These are phyloP conservation scores for Syzygium grande DNA, from an alignment of 345 rosid genomes.

Conservation along the genomic window DNA sequence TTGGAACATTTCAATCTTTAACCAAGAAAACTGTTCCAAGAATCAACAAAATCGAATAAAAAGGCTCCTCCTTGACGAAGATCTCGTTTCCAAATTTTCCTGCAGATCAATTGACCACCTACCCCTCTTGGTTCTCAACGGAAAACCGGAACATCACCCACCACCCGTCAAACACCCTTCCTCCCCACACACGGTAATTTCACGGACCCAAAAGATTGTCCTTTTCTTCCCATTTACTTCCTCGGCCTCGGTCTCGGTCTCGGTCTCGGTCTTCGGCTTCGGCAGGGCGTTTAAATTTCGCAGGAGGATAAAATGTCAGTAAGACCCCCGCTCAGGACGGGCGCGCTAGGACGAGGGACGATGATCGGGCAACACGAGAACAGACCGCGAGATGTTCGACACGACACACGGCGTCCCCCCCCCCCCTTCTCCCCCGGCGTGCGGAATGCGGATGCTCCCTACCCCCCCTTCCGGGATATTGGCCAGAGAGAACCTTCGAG, in stretches of 20 bases:
- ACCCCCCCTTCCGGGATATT: background rate
- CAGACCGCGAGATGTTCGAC: background rate
- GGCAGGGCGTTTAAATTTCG: background rate
- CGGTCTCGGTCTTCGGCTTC: no score
- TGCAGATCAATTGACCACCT: background rate
- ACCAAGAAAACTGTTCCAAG: background rate
- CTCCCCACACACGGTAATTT: background rate
- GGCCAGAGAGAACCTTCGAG: background rate
- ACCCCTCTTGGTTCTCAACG: background rate
- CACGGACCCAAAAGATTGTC: background rate
- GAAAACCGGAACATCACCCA: background rate
- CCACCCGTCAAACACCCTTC: background rate
- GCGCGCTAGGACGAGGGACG: background rate
- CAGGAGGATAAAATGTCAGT: background rate
- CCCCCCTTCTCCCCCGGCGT: no score
- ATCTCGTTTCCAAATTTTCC: background rate
- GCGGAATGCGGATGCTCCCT: background rate
- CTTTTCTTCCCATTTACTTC: background rate
- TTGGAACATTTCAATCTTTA: background rate
- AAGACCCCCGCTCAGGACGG: background rate
- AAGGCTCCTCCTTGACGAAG: background rate
- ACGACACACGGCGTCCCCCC: no score
- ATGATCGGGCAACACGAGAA: background rate
- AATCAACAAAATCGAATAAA: background rate
- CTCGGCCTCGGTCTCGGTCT: background rate